Base-by-base conservation (phyloP, 768 basidiomycete genomes). In the Trametes villosa region DNA sequence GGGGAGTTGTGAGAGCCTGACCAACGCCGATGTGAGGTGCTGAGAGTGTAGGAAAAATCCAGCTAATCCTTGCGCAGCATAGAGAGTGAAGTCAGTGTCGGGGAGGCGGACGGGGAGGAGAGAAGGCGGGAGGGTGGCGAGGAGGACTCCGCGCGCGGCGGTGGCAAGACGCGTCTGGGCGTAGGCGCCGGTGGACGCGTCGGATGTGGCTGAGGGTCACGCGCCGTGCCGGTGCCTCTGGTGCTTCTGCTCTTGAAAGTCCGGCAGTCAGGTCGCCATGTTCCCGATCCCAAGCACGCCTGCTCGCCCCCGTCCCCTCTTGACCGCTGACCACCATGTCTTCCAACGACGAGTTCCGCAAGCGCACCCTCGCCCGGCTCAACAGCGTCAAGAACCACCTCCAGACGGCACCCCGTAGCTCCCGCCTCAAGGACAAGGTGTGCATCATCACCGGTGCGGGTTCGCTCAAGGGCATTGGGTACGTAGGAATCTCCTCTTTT, bases 401-500 rank as follows among this genome's bases (percentile, higher is more conserved):
- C 36, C 71, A 79, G 42, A 77, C 72, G 27, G 67, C 83, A 22
- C 78, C 86, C 30, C 81, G 87, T 41, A 74, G 78, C 29, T 77
- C 75, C 20, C 81, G 86, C 67, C 79, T 96, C 64, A 81, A 80
- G 69, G 86, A 81, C 63, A 96, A 94, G 73, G 91, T 95, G 26
- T 92, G 89, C 67, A 81, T 96, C 57, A 83, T 96, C 66, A 96
- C 95, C 0, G 95, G 95, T 18, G 93, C 89, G 30, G 89, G 91
- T 30, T 94, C 92, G 20, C 70, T 89, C 65, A 87, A 88, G 70
- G 95, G 95, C 18, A 97, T 97, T 61, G 95, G 95, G 89, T 95
- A 75, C 65, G 84, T 59, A 31, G n/a, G 31, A 0, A 20, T 3
- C 2, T 4, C 22, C 3, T 50, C 0, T 26, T 15, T 0, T 7